Evolutionary conservation across 192 early-diverging fungal genomes (phyloP), one percentile per base, ranked within the genome.

Genomic region (Martensiomyces pterosporus): DNA sequence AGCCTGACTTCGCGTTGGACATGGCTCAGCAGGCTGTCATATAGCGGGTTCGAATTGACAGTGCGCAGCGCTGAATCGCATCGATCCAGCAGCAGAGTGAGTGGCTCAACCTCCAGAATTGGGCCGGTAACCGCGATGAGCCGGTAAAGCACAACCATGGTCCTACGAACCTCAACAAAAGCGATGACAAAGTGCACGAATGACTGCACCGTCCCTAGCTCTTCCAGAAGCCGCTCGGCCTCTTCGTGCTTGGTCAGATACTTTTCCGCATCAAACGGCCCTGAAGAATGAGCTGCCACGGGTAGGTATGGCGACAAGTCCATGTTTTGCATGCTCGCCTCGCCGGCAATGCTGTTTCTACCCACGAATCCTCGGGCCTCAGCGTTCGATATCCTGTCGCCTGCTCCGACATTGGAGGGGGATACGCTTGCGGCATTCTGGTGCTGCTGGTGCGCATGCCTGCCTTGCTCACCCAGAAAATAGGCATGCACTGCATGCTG

Each of bases 141-240:
- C 27, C 71, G 64, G 32, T 75, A 75, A 3, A 74, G 55, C 29
- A 74, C 64, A 12, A 67, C 51, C 70, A 74, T 66, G 15, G 64
- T 66, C 43, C 59, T 63, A 47, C 70, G 70, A 37, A 74, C 60
- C 48, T 74, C 64, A 39, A 74, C 41, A 24, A 74, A 66, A 51
- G 55, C 60, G 19, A 25, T 36, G 15, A 67, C 51, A 47, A 74
- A 74, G 24, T 47, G 52, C 25, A 67, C 52, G 38, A 67, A 62
- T 44, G 57, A 55, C 29, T 40, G 39, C 23, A 74, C 33, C 34
- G 52, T 55, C 56, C 50, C 59, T 36, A 67, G 42, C 26, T 74
- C 70, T 22, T 50, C 55, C n/a, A 55, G 41, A 9, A 74, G 57
- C 12, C 16, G 22, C 32, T 62, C 64, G 2, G 64, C 70, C 32